Conservation (phyloP, 2,329 filamentous ascomycete genomes). For the Apiospora kogelbergensis region DNA sequence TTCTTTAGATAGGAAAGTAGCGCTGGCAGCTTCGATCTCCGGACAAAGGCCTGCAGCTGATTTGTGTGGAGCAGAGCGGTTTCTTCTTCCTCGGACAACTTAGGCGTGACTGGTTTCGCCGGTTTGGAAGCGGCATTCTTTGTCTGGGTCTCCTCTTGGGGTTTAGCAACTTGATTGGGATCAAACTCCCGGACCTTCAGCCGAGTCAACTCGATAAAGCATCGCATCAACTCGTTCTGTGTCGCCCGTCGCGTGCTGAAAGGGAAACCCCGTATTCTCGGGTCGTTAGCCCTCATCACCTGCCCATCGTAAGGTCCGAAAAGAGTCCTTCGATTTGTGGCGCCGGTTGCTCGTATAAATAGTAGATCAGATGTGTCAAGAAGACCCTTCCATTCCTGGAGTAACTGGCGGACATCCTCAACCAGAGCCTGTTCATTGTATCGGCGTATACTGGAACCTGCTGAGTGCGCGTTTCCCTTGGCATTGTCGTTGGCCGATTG, state of each 20-base stretch:
- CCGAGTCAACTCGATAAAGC: conserved; percentile 89
- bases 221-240: conserved; percentile 90
- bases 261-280: conserved; percentile 81
- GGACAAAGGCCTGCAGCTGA: conserved; percentile 84
- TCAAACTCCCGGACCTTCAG: conserved; percentile 81
- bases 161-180: conserved; percentile 56
- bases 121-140: conserved; percentile 46
- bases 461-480: conserved; percentile 93
- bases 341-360: conserved; percentile 87
- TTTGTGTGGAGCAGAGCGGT: conserved; percentile 78
- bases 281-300: conserved; percentile 75
- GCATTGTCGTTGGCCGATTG: conserved; percentile 92
- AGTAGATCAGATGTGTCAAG: conserved; percentile 83
- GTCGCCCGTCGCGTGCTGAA: conserved; percentile 92
- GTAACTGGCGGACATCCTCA: conserved; percentile 80
- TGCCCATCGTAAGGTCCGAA: conserved; percentile 92
- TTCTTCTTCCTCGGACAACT: conserved; percentile 81
- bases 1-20: conserved; percentile 80
- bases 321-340: conserved; percentile 80
- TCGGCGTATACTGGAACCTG: conserved; percentile 82
- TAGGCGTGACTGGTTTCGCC: conserved; percentile 55
- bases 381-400: conserved; percentile 81
- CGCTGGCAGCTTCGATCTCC: conserved; percentile 85
- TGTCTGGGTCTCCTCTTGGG: conserved; percentile 37
- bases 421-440: conserved; percentile 92